A percentile compares a stretch with the other conserved stretches of the same genome.
These are phyloP conservation scores for Annulohypoxylon maeteangense DNA, from an alignment of 495 filamentous ascomycete species.

Conservation along the genomic window DNA sequence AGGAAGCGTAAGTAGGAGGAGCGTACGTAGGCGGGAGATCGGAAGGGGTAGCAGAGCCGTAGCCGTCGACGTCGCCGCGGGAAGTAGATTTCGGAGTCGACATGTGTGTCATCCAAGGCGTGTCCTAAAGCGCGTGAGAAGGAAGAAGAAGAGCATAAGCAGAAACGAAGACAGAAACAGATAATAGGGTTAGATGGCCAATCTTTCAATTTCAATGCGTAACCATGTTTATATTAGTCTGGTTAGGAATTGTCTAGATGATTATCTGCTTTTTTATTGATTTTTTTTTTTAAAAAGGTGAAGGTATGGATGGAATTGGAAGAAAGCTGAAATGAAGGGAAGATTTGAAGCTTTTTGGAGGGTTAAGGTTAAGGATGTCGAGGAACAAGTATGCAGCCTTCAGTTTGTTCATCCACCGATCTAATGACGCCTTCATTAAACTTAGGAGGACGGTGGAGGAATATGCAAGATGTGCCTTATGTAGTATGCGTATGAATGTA, in stretches of 20 bases:
- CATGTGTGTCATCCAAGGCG: conserved; percentile 63
- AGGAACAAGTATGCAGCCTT: conserved; percentile 1
- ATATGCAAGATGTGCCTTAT: not conserved
- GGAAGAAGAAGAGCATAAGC: conserved; percentile 28
- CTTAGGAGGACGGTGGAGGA: conserved; percentile 16
- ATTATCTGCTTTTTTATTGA: not conserved
- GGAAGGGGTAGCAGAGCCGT: conserved; percentile 27
- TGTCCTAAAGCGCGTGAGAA: conserved; percentile 49
- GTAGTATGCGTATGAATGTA: not conserved
- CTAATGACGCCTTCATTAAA: conserved; percentile 30
- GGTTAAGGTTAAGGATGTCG: not conserved
- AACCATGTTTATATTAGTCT: not conserved
- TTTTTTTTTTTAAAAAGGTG: not conserved
- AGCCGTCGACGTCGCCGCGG: conserved; percentile 44
- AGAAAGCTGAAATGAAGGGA: not conserved
- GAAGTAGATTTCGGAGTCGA: conserved; percentile 52
- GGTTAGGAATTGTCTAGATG: not conserved
- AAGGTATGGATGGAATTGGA: not conserved
- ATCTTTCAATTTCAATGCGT: not conserved
- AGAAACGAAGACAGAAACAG: conserved; percentile 20
- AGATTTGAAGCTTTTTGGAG: not conserved
- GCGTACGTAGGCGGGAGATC: conserved; percentile 51
- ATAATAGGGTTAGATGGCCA: not conserved
- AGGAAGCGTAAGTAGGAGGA: conserved; percentile 82
- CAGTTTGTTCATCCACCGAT: conserved; percentile 43